Evolutionary conservation across 805 yeast genomes (phyloP).

Genomic region (Candida silvicultrix): DNA sequence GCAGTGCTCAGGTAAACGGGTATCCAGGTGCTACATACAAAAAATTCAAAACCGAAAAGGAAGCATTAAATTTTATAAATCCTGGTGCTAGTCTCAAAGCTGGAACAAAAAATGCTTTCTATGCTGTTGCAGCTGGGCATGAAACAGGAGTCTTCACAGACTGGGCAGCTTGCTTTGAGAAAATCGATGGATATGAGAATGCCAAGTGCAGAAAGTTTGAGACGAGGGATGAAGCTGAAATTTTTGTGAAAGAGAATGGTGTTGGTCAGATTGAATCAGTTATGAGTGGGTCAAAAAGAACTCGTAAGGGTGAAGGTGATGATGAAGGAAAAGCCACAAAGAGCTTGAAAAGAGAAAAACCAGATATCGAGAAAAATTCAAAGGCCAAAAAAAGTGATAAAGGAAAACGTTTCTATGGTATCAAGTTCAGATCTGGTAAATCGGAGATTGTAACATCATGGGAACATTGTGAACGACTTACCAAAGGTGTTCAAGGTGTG

Average conservation of each 20-base stretch:
- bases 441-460: conserved; percentile 25
- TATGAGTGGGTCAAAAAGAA: too few relatives aligned
- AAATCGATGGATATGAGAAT: neutral
- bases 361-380: too few relatives aligned
- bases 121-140: neutral
- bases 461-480: conserved; percentile 26
- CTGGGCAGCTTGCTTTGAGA: neutral
- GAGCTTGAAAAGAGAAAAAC: too few relatives aligned
- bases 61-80: conserved; percentile 37
- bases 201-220: neutral
- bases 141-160: neutral
- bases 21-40: conserved; percentile 33
- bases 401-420: conserved; percentile 23
- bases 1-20: conserved; percentile 47
- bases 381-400: too few relatives aligned
- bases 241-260: too few relatives aligned
- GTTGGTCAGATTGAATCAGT: too few relatives aligned
- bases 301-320: too few relatives aligned
- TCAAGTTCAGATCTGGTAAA: conserved; percentile 21
- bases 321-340: too few relatives aligned
- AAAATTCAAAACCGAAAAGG: conserved; percentile 40
- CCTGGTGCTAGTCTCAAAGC: too few relatives aligned
- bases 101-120: conserved; percentile 23
- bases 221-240: neutral
- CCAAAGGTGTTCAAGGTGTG: conserved; percentile 29